A percentile compares a stretch with the other conserved stretches of the same genome.
Conservation (phyloP, 768 basidiomycete genomes). For the Pleurotus salmoneostramineus region DNA sequence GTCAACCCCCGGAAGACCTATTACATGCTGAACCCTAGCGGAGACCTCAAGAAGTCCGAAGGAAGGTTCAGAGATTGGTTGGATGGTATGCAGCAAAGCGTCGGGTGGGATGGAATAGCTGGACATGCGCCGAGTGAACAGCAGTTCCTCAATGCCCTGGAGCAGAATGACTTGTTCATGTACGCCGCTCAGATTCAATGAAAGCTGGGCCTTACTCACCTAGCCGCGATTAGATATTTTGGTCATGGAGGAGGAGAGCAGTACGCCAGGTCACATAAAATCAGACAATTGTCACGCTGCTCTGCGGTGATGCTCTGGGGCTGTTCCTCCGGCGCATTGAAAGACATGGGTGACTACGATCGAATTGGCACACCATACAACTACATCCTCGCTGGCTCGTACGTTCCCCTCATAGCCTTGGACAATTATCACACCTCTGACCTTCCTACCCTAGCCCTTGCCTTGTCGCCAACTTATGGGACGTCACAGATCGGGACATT, state of each 20-base stretch:
- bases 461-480: constrained; percentile 94
- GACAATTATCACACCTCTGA: not conserved
- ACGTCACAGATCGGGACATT: constrained; percentile 96
- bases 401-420: constrained; percentile 27
- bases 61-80: constrained; percentile 79
- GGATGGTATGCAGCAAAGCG: constrained; percentile 52
- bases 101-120: constrained; percentile 82
- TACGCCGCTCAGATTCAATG: constrained; percentile 38
- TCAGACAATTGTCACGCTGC: constrained; percentile 78
- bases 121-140: constrained; percentile 80
- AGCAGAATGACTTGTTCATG: constrained; percentile 83
- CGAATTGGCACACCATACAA: constrained; percentile 87
- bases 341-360: constrained; percentile 94
- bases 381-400: constrained; percentile 99
- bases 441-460: constrained; percentile 59
- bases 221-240: constrained; percentile 66
- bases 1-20: constrained; percentile 71
- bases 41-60: constrained; percentile 84
- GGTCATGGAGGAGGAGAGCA: constrained; percentile 97
- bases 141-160: constrained; percentile 72
- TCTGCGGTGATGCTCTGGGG: constrained; percentile 98
- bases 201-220: not conserved
- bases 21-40: constrained; percentile 89
- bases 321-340: constrained; percentile 88
- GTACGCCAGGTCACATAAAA: constrained; percentile 83